phyloP scores from a whole-genome alignment of 208 protist species.

The Acanthamoeba polyphaga region DNA sequence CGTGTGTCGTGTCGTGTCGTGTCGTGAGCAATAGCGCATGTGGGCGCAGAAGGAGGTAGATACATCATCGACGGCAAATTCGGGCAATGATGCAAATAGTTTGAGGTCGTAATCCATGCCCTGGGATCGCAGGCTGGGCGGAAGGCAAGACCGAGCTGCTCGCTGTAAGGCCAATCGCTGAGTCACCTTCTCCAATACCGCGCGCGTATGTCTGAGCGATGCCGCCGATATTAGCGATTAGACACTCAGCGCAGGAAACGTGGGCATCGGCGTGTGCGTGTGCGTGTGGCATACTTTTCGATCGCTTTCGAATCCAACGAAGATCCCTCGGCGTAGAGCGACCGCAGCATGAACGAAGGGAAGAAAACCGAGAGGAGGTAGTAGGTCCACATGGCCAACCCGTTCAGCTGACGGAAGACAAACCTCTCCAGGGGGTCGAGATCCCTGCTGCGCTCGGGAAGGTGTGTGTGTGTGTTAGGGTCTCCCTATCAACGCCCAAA shows the following conservation, averaged over 20 bases:
- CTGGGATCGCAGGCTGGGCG: not conserved
- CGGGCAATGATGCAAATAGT: not conserved
- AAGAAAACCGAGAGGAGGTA: not conserved
- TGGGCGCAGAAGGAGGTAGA: not conserved
- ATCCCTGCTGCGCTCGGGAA: not conserved
- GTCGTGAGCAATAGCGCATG: not conserved
- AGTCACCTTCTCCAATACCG: not conserved
- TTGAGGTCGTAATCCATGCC: not conserved
- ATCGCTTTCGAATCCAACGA: not conserved
- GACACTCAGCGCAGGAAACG: not conserved
- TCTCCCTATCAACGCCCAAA: no score
- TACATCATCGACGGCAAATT: not conserved
- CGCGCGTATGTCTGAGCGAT: not conserved
- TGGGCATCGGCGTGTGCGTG: no score
- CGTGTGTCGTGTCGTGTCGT: not conserved
- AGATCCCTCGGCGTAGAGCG: not conserved
- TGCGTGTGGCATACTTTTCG: not conserved
- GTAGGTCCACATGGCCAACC: constrained; percentile 5
- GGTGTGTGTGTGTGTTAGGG: not conserved
- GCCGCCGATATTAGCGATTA: not conserved
- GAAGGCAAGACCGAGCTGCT: constrained; percentile 31
- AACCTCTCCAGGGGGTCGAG: not conserved
- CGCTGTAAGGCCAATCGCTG: not conserved
- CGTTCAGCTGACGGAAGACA: not conserved
- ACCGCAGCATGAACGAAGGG: not conserved